Evolutionary conservation across 805 yeast genomes (phyloP).

Genomic region (Ogataea angusta): DNA sequence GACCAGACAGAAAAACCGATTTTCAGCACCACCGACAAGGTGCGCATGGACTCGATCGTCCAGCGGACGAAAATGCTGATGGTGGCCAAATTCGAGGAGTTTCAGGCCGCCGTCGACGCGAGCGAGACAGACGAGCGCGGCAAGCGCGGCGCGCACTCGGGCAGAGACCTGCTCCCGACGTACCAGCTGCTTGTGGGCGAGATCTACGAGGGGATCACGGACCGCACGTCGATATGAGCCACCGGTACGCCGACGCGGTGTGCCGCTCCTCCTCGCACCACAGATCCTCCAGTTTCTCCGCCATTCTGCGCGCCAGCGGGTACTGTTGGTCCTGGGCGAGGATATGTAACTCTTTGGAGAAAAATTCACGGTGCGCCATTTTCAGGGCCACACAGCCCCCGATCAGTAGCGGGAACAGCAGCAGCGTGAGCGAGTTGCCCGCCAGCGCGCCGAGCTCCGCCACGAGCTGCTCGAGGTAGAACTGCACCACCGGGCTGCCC

Average conservation of each 20-base stretch:
- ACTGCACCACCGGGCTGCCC: conserved; percentile 24
- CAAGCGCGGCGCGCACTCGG: conserved; percentile 7
- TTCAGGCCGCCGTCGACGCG: conserved; percentile 14
- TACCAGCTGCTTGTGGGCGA: conserved; percentile 34
- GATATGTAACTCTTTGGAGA: conserved; percentile 27
- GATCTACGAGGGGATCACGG: conserved; percentile 35
- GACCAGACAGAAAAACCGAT: conserved; percentile 21
- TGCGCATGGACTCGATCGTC: conserved; percentile 32
- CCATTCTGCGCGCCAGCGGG: conserved; percentile 17
- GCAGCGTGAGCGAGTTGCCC: conserved; percentile 4
- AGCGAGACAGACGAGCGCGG: conserved; percentile 6
- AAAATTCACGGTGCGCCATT: conserved; percentile 24
- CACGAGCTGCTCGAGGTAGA: conserved; percentile 27
- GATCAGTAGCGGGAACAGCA: conserved; percentile 26
- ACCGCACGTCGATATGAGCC: conserved; percentile 31
- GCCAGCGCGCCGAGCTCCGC: conserved; percentile 8
- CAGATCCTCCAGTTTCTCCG: conserved; percentile 25
- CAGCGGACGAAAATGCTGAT: conserved; percentile 30
- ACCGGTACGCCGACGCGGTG: conserved; percentile 4
- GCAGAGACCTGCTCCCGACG: conserved; percentile 6
- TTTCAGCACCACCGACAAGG: conserved; percentile 33
- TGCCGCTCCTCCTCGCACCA: conserved; percentile 28
- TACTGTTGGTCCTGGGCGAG: conserved; percentile 11
- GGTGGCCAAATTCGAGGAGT: conserved; percentile 29
- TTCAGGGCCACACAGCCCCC: conserved; percentile 29